phyloP scores from a whole-genome alignment of 768 basidiomycete species.

The Cubamyces sp. region DNA sequence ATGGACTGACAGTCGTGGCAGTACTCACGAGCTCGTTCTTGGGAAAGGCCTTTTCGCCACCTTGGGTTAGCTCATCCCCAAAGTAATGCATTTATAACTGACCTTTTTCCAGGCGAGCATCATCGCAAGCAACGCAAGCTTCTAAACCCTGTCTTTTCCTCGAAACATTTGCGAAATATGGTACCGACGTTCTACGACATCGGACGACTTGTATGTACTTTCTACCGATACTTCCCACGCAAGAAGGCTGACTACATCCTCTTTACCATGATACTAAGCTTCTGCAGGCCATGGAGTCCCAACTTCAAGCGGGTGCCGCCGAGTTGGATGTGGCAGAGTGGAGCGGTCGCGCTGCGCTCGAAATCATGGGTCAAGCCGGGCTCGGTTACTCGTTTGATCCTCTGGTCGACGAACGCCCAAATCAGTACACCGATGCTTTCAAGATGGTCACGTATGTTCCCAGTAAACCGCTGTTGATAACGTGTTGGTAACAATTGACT shows the following conservation, averaged over 20 bases:
- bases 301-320: not conserved
- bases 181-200: conserved; percentile 25
- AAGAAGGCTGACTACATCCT: no score
- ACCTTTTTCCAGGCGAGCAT: conserved; percentile 20
- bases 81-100: no score
- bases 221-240: no score
- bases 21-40: conserved; percentile 51
- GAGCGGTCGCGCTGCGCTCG: conserved; percentile 47
- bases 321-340: conserved; percentile 34
- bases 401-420: conserved; percentile 3
- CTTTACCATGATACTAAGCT: no score
- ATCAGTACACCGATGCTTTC: not conserved
- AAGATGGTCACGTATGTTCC: conserved; percentile 9
- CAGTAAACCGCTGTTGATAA: no score
- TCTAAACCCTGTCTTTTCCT: conserved; percentile 27
- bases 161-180: conserved; percentile 26
- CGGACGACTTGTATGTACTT: conserved; percentile 6
- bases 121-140: conserved; percentile 36
- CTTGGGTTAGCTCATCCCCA: conserved; percentile 8
- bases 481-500: not conserved
- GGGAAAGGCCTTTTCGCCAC: conserved; percentile 48
- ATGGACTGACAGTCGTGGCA: no score
- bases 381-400: conserved; percentile 29
- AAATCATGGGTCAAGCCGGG: conserved; percentile 35
- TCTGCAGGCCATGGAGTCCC: not conserved